These are phyloP conservation scores for Chlamydomonas sphaeroides DNA, from an alignment of 139 green algal species.

Conservation along the genomic window DNA sequence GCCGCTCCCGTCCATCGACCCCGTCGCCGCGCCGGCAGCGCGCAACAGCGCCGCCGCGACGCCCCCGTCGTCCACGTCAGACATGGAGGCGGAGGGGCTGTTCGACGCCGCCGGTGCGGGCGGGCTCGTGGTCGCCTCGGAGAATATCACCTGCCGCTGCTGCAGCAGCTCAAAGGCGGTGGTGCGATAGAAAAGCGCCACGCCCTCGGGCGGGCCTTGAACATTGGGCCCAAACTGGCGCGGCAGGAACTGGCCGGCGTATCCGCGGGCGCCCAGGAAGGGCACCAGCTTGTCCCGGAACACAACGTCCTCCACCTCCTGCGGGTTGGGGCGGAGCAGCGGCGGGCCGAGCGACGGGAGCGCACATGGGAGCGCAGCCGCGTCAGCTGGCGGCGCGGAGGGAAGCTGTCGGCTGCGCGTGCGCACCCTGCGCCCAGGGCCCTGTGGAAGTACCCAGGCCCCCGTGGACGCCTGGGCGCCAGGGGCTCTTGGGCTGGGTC, in stretches of 20 bases:
- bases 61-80: neutral
- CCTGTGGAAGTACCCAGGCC: too few species aligned
- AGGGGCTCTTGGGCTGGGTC: too few species aligned
- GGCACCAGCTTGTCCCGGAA: slow-evolving; percentile 56
- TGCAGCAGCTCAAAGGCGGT: slow-evolving; percentile 13
- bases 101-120: too few species aligned
- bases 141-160: slow-evolving; percentile 4
- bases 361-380: too few species aligned
- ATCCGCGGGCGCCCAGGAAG: slow-evolving; percentile 44
- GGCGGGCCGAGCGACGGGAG: too few species aligned
- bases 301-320: slow-evolving; percentile 62
- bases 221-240: slow-evolving; percentile 14
- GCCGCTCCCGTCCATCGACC: too few species aligned
- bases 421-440: too few species aligned
- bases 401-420: too few species aligned
- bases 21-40: too few species aligned
- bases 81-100: neutral
- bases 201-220: slow-evolving; percentile 51
- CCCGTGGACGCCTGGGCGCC: too few species aligned
- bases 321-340: too few species aligned
- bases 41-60: neutral
- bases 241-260: slow-evolving; percentile 46
- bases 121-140: neutral
- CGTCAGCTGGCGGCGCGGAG: too few species aligned
- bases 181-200: slow-evolving; percentile 52